phyloP scores from a whole-genome alignment of 176 grass and related monocot species.

The Musa schizocarpa region DNA sequence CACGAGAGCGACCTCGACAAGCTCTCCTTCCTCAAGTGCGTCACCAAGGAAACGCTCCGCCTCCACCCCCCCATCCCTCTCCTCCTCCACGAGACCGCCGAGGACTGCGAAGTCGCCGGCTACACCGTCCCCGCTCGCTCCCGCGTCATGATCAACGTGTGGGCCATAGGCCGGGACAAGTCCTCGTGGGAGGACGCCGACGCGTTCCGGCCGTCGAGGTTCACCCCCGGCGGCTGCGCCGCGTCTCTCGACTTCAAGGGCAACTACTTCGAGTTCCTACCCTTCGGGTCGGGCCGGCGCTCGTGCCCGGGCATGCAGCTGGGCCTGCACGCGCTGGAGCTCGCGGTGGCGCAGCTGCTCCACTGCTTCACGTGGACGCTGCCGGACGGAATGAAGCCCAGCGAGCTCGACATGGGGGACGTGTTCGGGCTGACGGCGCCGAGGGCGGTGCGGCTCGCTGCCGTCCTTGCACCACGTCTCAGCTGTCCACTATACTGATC shows the following conservation, averaged over 20 bases:
- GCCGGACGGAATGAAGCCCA: constrained; percentile 53
- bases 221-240: constrained; percentile 30
- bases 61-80: constrained; percentile 88
- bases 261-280: constrained; percentile 1
- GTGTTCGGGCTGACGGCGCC: constrained; percentile 86
- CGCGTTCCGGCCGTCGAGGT: constrained; percentile 53
- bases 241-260: not conserved
- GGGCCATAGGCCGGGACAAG: not conserved
- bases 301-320: constrained; percentile 12
- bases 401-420: constrained; percentile 42
- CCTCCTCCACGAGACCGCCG: constrained; percentile 78
- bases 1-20: constrained; percentile 10
- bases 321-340: constrained; percentile 2
- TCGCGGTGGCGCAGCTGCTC: not conserved
- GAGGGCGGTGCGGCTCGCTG: constrained; percentile 51
- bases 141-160: constrained; percentile 64
- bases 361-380: constrained; percentile 41
- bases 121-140: constrained; percentile 35
- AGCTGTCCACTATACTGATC: constrained; percentile 24
- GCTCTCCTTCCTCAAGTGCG: constrained; percentile 14
- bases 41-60: constrained; percentile 25
- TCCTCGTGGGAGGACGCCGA: not conserved
- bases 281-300: constrained; percentile 7
- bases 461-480: constrained; percentile 49
- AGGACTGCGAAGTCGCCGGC: constrained; percentile 42